phyloP scores from a whole-genome alignment of 345 rosid genomes.

The Boechera retrofracta region DNA sequence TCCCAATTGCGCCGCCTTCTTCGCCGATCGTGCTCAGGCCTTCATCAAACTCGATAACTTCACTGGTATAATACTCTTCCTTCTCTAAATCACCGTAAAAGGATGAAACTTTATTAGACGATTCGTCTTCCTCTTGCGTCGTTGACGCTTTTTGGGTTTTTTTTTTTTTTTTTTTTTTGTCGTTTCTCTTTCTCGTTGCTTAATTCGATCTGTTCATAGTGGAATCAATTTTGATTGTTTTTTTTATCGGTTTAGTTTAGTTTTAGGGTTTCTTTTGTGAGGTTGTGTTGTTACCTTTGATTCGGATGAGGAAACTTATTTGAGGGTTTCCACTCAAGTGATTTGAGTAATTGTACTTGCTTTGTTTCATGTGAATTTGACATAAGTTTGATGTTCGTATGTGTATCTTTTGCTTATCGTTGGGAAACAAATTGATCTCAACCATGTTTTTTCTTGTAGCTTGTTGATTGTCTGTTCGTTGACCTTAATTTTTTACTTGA shows the following conservation, averaged over 20 bases:
- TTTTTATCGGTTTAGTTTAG: neutral
- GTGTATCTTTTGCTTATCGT: too few relatives aligned
- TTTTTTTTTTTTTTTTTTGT: neutral
- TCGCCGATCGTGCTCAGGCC: slow-evolving; percentile 81
- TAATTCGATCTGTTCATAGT: slow-evolving; percentile 12
- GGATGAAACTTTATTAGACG: neutral
- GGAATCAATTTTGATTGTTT: neutral
- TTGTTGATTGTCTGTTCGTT: too few relatives aligned
- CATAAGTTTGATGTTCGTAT: too few relatives aligned
- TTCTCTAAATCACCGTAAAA: neutral
- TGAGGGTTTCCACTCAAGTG: neutral
- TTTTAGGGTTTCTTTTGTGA: slow-evolving; percentile 8
- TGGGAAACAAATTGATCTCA: too few relatives aligned
- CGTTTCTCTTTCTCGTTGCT: neutral
- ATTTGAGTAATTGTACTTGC: neutral
- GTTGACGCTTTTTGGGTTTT: neutral
- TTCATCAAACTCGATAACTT: slow-evolving; percentile 60
- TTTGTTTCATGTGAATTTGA: too few relatives aligned
- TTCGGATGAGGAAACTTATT: slow-evolving; percentile 4
- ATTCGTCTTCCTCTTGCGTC: slow-evolving; percentile 8
- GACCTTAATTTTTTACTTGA: too few relatives aligned
- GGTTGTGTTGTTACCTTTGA: neutral
- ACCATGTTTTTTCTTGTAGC: too few relatives aligned
- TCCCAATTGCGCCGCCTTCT: slow-evolving; percentile 59
- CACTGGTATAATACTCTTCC: slow-evolving; percentile 49